A percentile compares a stretch with the other conserved stretches of the same genome.
Conservation (phyloP, 495 filamentous ascomycete species). For the Penicillium pancosmium region DNA sequence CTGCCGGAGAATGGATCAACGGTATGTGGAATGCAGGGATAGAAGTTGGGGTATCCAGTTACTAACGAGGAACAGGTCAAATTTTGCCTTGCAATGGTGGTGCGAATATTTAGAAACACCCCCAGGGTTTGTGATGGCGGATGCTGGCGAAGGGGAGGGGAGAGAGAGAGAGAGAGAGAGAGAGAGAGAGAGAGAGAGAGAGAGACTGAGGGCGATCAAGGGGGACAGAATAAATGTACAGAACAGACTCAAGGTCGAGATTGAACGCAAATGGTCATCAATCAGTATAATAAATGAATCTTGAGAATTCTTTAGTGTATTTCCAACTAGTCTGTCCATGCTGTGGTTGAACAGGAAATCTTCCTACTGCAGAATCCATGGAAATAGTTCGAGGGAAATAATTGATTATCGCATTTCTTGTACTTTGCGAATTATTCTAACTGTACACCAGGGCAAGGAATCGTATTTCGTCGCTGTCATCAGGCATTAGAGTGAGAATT, state of each 20-base stretch:
- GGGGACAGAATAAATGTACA: neutral
- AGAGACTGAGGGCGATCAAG: neutral
- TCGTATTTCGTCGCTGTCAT: neutral
- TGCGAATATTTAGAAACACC: slow-evolving; percentile 31
- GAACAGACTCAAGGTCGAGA: too few relatives aligned
- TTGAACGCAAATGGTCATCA: too few relatives aligned
- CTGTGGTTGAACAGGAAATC: too few relatives aligned
- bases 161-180: too few relatives aligned
- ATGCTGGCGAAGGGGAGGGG: neutral
- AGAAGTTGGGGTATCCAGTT: neutral
- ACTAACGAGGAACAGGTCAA: slow-evolving; percentile 26
- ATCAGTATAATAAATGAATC: too few relatives aligned
- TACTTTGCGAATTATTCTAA: slow-evolving; percentile 4
- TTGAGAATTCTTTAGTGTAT: too few relatives aligned
- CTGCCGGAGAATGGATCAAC: slow-evolving; percentile 64
- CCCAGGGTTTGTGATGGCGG: neutral
- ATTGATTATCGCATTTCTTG: neutral
- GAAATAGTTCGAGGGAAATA: neutral
- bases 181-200: neutral
- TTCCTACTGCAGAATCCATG: neutral
- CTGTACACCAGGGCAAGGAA: neutral
- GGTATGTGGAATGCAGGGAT: slow-evolving; percentile 42
- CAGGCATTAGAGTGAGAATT: neutral
- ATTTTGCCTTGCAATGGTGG: slow-evolving; percentile 38
- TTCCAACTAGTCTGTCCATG: too few relatives aligned